Evolutionary conservation across 495 filamentous ascomycete species (phyloP).

Genomic region (Podospora bellae-mahoneyi): DNA sequence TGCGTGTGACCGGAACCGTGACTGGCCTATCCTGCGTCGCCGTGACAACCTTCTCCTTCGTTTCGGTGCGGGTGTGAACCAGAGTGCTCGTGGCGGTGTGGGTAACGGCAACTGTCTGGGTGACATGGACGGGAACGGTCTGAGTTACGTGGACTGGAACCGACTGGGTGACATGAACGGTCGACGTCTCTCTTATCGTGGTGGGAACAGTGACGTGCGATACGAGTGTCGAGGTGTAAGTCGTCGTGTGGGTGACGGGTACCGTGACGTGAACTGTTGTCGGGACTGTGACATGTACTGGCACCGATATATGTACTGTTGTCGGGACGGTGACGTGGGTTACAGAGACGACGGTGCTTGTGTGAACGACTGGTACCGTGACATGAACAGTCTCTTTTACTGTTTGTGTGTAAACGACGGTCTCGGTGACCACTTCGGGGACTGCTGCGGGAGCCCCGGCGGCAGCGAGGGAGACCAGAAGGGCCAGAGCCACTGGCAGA

Average conservation of each 20-base stretch:
- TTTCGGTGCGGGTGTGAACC: neutral
- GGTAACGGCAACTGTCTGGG: neutral
- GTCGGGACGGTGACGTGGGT: constrained; percentile 10
- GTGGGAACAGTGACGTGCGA: neutral
- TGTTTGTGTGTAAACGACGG: constrained; percentile 9
- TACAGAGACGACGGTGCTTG: neutral
- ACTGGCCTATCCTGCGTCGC: constrained; percentile 5
- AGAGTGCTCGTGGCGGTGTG: neutral
- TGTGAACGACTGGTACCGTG: constrained; percentile 7
- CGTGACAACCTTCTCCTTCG: neutral
- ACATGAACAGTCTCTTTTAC: constrained; percentile 11
- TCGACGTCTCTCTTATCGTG: neutral
- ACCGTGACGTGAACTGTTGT: constrained; percentile 10
- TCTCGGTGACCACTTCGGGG: constrained; percentile 1
- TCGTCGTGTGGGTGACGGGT: neutral
- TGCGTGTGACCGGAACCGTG: constrained; percentile 6
- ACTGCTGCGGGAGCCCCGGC: constrained; percentile 4
- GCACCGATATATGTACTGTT: constrained; percentile 8
- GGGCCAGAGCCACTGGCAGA: constrained; percentile 2
- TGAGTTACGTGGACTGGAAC: neutral
- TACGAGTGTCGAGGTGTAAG: neutral
- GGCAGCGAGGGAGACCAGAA: neutral
- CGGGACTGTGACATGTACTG: constrained; percentile 9
- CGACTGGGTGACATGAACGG: neutral
- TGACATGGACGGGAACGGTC: constrained; percentile 3